Evolutionary conservation across 345 rosid species (phyloP).

Genomic region (Ceriops zippeliana): DNA sequence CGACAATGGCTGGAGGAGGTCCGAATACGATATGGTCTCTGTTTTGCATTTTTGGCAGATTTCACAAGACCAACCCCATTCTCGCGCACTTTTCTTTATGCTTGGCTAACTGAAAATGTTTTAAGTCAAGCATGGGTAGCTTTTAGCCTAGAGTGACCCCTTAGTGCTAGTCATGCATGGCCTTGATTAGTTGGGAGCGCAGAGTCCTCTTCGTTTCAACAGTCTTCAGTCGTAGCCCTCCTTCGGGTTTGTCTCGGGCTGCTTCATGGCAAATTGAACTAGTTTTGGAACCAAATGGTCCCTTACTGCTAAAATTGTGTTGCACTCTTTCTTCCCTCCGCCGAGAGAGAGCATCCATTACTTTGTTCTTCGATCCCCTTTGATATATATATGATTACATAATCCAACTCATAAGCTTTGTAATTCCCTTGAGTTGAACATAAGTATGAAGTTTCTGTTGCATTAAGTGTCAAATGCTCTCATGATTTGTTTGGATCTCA

Average conservation of each 20-base stretch:
- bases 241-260: too few species aligned
- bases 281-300: too few species aligned
- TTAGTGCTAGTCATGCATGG: too few species aligned
- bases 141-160: too few species aligned
- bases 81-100: too few species aligned
- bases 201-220: too few species aligned
- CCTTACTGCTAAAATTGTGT: too few species aligned
- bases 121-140: too few species aligned
- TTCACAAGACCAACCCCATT: background rate
- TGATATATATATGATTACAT: background rate
- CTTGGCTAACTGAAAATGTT: too few species aligned
- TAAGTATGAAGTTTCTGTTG: background rate
- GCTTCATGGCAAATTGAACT: too few species aligned
- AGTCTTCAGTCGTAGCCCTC: too few species aligned
- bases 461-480: background rate
- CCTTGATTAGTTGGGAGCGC: fast-evolving
- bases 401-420: background rate
- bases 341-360: background rate
- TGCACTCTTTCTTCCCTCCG: too few species aligned
- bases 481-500: background rate
- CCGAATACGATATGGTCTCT: background rate
- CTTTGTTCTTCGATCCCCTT: background rate
- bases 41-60: background rate
- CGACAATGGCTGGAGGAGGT: background rate
- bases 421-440: background rate